A percentile compares a stretch with the other conserved stretches of the same genome.
phyloP scores from a whole-genome alignment of 2,329 filamentous ascomycete species.

The Trichophyton schoenleinii region DNA sequence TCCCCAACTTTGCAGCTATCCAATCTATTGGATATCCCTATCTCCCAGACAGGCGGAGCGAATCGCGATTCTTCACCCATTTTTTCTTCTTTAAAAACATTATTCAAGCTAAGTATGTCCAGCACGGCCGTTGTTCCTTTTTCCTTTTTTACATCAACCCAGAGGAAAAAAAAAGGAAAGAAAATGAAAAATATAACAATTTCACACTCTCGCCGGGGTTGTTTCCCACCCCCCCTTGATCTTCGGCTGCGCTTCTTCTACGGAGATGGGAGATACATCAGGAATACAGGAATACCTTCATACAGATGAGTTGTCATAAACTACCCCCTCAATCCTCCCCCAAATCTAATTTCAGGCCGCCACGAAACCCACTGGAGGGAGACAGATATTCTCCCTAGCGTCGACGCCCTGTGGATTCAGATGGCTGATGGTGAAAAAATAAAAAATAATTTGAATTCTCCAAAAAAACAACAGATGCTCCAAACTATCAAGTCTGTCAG shows the following conservation, averaged over 20 bases:
- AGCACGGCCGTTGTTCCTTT: slow-evolving; percentile 1
- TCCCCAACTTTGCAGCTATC: not conserved
- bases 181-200: not conserved
- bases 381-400: slow-evolving; percentile 1
- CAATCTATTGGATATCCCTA: slow-evolving; percentile 1
- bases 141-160: not conserved
- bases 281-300: not conserved
- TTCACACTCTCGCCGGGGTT: not conserved
- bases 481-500: not conserved
- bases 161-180: too few species aligned
- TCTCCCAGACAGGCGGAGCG: not conserved
- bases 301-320: slow-evolving; percentile 2
- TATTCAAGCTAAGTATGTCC: not conserved
- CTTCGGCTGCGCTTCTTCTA: not conserved
- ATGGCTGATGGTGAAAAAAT: not conserved
- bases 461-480: not conserved
- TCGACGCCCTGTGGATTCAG: slow-evolving; percentile 1
- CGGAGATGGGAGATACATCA: not conserved
- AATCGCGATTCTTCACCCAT: not conserved
- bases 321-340: not conserved
- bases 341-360: not conserved
- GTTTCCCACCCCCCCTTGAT: not conserved
- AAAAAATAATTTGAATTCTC: not conserved
- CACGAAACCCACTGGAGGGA: slow-evolving; percentile 5
- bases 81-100: not conserved